A percentile compares a stretch with the other conserved stretches of the same genome.
Conservation (phyloP, 768 basidiomycete genomes). For the Suillus bovinus region DNA sequence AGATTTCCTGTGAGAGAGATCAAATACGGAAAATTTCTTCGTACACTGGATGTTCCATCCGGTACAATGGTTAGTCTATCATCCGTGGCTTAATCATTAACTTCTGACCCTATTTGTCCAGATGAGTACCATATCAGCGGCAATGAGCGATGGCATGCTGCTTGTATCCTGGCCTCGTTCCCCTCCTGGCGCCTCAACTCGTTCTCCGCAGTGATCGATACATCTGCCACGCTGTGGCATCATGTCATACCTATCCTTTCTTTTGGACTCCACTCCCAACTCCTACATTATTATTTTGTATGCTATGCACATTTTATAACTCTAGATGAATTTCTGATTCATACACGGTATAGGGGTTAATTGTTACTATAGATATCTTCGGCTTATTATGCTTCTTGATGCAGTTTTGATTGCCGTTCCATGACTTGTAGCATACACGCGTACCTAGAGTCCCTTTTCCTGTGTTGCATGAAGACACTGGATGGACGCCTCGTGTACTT, state of each 20-base stretch:
- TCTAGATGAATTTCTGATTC: not conserved
- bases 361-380: not conserved
- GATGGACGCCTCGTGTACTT: not conserved
- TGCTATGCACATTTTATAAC: constrained; percentile 7
- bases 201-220: constrained; percentile 11
- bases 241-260: constrained; percentile 3
- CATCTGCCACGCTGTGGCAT: constrained; percentile 3
- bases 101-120: constrained; percentile 12
- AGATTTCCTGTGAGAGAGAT: constrained; percentile 38
- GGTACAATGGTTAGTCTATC: constrained; percentile 35
- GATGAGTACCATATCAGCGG: constrained; percentile 40
- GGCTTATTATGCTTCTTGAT: not conserved
- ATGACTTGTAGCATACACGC: not conserved
- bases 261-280: not conserved
- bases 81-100: constrained; percentile 9
- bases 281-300: constrained; percentile 10
- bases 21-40: constrained; percentile 41
- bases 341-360: constrained; percentile 1
- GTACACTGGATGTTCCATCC: constrained; percentile 36
- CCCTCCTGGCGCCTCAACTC: constrained; percentile 19
- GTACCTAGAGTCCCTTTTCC: not conserved
- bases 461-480: constrained; percentile 2
- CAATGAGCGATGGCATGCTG: constrained; percentile 40
- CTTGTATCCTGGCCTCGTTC: constrained; percentile 40
- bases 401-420: not conserved